Conservation (phyloP, 768 basidiomycete genomes). For the Coprinopsis marcescibilis region DNA sequence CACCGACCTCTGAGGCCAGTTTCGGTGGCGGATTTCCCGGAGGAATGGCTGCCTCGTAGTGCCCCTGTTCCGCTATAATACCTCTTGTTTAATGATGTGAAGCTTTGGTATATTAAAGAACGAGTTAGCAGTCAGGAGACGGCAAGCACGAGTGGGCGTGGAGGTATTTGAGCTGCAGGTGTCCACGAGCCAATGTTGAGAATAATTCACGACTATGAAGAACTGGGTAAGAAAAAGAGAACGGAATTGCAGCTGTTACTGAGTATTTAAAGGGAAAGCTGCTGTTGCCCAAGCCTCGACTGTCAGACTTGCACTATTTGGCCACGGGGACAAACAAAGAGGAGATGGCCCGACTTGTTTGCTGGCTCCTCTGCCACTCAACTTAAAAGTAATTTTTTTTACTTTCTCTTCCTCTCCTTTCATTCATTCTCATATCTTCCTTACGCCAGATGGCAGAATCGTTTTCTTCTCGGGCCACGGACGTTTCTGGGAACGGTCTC, state of each 20-base stretch:
- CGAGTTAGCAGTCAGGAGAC: too few species aligned
- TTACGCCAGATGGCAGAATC: conserved; percentile 67
- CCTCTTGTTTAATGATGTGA: background rate
- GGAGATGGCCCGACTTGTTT: conserved; percentile 45
- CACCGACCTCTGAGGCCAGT: conserved; percentile 50
- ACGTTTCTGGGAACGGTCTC: conserved; percentile 52
- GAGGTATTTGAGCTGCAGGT: too few species aligned
- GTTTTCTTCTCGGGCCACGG: conserved; percentile 63
- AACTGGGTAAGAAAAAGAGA: conserved; percentile 23
- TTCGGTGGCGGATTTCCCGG: conserved; percentile 74
- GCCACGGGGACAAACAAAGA: conserved; percentile 41
- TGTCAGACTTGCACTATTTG: conserved; percentile 29
- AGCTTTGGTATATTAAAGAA: too few species aligned
- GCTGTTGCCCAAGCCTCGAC: conserved; percentile 47
- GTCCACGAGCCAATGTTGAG: too few species aligned
- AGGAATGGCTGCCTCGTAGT: conserved; percentile 80
- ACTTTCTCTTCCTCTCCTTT: conserved; percentile 25
- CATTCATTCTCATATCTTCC: conserved; percentile 19
- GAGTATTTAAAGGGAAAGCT: conserved; percentile 22
- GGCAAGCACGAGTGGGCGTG: too few species aligned
- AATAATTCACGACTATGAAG: background rate
- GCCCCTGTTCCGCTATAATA: conserved; percentile 3
- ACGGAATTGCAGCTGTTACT: conserved; percentile 13
- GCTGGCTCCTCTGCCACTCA: conserved; percentile 20
- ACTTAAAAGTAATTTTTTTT: conserved; percentile 43